Evolutionary conservation across 192 early-diverging fungal genomes (phyloP).

Genomic region (Coemansia sp.): DNA sequence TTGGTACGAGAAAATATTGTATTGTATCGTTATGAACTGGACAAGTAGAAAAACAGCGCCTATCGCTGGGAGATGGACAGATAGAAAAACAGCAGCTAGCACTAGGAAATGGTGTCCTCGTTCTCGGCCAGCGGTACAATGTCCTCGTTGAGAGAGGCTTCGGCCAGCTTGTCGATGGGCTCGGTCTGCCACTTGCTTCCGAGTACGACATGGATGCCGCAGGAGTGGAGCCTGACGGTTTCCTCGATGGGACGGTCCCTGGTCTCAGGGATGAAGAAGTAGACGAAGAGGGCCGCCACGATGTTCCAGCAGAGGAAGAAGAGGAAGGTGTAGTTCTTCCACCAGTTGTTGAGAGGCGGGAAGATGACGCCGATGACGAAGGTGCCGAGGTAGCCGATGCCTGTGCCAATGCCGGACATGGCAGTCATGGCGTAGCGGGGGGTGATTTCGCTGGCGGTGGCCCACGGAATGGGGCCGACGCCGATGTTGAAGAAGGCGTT

Average conservation of each 20-base stretch:
- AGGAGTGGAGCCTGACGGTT: constrained; percentile 50
- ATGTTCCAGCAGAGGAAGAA: constrained; percentile 69
- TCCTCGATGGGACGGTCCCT: constrained; percentile 73
- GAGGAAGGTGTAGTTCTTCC: constrained; percentile 57
- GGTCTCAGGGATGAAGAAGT: constrained; percentile 76
- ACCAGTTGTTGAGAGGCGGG: constrained; percentile 57
- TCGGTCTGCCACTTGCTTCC: constrained; percentile 36
- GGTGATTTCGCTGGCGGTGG: constrained; percentile 74
- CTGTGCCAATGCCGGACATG: constrained; percentile 68
- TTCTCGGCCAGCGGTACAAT: background rate
- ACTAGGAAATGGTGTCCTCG: no score
- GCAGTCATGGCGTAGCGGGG: constrained; percentile 74
- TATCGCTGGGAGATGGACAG: no score
- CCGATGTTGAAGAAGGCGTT: constrained; percentile 78
- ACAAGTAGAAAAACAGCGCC: no score
- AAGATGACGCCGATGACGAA: constrained; percentile 63
- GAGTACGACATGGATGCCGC: constrained; percentile 44
- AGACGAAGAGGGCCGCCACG: constrained; percentile 63
- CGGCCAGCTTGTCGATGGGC: constrained; percentile 28
- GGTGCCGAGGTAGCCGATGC: constrained; percentile 68
- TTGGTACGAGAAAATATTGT: no score
- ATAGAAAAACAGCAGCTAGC: no score
- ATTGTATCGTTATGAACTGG: no score
- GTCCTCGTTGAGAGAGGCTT: background rate
- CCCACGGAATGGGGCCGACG: constrained; percentile 80